Percentiles rank a stretch among this genome's conserved stretches.
Evolutionary conservation across 176 grass and related monocot genomes (phyloP).

Genomic region (Olyra latifolia): DNA sequence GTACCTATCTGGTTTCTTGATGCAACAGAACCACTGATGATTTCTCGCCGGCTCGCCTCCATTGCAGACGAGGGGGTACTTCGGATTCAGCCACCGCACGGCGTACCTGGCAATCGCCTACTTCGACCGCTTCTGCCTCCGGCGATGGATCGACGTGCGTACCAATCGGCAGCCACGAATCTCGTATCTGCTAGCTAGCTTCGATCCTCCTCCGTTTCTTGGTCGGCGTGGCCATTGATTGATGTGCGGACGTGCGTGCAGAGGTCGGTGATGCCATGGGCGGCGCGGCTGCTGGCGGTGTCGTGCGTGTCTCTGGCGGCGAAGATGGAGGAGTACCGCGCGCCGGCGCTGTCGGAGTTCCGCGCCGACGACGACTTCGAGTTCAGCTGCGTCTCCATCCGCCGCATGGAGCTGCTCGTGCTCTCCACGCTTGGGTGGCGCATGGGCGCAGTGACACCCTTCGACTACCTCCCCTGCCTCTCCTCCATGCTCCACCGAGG

Average conservation of each 20-base stretch:
- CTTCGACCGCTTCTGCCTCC: constrained; percentile 82
- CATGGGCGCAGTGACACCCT: constrained; percentile 68
- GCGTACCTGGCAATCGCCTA: constrained; percentile 72
- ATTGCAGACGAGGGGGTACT: constrained; percentile 57
- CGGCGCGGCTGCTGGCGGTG: constrained; percentile 55
- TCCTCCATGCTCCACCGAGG: constrained; percentile 32
- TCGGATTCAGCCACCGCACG: constrained; percentile 71
- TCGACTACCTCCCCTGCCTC: constrained; percentile 74
- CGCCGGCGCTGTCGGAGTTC: constrained; percentile 62
- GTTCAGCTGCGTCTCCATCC: constrained; percentile 52
- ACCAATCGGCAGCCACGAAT: not conserved
- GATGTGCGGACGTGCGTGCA: not conserved
- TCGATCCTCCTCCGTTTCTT: not conserved
- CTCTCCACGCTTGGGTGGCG: constrained; percentile 79
- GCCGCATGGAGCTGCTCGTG: constrained; percentile 85
- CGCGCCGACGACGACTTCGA: constrained; percentile 32
- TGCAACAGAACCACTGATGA: not conserved
- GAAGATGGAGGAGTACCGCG: constrained; percentile 83
- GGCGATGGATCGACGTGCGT: constrained; percentile 62
- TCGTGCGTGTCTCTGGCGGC: constrained; percentile 85
- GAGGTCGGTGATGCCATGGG: constrained; percentile 69
- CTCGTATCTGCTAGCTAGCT: not conserved
- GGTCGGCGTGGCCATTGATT: not conserved
- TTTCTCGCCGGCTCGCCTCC: not conserved
- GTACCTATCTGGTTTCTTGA: not conserved